These are phyloP conservation scores for Rhizopogon vesiculosus DNA, from an alignment of 768 basidiomycete genomes.

Conservation along the genomic window DNA sequence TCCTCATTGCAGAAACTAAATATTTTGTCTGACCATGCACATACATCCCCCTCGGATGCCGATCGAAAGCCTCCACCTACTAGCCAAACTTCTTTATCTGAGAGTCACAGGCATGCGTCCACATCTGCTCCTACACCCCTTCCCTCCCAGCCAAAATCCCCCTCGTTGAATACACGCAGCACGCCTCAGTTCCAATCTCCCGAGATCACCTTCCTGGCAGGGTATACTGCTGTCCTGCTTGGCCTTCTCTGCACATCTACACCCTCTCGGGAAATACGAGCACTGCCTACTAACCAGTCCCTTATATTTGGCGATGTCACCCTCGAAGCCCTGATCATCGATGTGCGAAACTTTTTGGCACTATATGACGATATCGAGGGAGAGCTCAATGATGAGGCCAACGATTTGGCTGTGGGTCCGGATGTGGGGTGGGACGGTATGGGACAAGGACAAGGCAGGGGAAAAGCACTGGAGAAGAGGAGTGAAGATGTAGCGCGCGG, in stretches of 20 bases:
- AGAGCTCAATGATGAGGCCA: constrained; percentile 6
- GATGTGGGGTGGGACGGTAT: not conserved
- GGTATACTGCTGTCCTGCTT: constrained; percentile 73
- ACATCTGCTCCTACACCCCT: not conserved
- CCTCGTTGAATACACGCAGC: constrained; percentile 41
- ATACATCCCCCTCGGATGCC: not conserved
- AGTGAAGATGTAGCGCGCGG: constrained; percentile 41
- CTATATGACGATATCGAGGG: constrained; percentile 34
- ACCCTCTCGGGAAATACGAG: constrained; percentile 26
- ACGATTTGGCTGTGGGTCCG: not conserved
- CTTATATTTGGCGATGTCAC: constrained; percentile 25
- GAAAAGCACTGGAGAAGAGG: constrained; percentile 20
- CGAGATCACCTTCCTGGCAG: constrained; percentile 54
- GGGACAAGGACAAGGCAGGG: not conserved
- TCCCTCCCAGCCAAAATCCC: constrained; percentile 32
- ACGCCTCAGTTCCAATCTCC: constrained; percentile 20
- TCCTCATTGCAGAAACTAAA: not conserved
- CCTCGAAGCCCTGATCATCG: constrained; percentile 28
- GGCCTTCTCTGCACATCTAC: constrained; percentile 40
- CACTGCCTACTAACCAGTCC: constrained; percentile 29
- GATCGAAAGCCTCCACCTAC: not conserved
- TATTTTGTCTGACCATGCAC: not conserved
- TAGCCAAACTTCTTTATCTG: not conserved
- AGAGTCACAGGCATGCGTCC: not conserved
- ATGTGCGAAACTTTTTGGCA: constrained; percentile 36